Evolutionary conservation across 768 basidiomycete species (phyloP).

Genomic region (Mycena sanguinolenta): DNA sequence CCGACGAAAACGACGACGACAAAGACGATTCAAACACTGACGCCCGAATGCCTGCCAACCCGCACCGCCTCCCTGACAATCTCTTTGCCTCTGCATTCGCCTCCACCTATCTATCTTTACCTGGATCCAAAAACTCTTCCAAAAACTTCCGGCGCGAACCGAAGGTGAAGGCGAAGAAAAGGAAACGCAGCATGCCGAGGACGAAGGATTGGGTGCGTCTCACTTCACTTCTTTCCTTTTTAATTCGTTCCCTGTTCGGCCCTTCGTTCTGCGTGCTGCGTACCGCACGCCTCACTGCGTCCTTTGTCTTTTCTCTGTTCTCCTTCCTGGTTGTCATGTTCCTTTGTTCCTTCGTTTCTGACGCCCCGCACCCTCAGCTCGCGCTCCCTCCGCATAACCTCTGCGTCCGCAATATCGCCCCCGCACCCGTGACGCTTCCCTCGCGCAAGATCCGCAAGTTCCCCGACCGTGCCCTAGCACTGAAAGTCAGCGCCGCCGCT

Average conservation of each 20-base stretch:
- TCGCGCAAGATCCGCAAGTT: constrained; percentile 66
- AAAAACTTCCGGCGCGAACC: constrained; percentile 32
- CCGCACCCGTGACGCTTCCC: constrained; percentile 60
- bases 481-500: constrained; percentile 54
- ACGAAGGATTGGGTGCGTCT: constrained; percentile 74
- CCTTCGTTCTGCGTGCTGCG: no score
- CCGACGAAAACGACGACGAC: constrained; percentile 41
- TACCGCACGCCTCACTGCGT: no score
- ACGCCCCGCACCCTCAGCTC: constrained; percentile 54
- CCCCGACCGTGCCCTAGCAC: constrained; percentile 62
- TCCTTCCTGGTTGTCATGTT: no score
- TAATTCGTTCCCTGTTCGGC: no score
- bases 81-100: constrained; percentile 71
- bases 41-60: no score
- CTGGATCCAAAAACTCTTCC: no score
- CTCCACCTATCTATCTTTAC: constrained; percentile 26
- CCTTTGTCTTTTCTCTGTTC: no score
- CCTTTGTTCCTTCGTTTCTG: neutral
- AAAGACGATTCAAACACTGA: constrained; percentile 43
- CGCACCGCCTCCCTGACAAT: constrained; percentile 77
- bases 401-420: constrained; percentile 35
- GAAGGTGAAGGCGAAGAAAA: constrained; percentile 47
- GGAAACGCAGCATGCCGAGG: constrained; percentile 40
- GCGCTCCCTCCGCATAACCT: constrained; percentile 61
- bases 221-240: no score